Evolutionary conservation across 805 yeast species (phyloP), one percentile per base, ranked within the genome.

Genomic region (Pichia nakasei): DNA sequence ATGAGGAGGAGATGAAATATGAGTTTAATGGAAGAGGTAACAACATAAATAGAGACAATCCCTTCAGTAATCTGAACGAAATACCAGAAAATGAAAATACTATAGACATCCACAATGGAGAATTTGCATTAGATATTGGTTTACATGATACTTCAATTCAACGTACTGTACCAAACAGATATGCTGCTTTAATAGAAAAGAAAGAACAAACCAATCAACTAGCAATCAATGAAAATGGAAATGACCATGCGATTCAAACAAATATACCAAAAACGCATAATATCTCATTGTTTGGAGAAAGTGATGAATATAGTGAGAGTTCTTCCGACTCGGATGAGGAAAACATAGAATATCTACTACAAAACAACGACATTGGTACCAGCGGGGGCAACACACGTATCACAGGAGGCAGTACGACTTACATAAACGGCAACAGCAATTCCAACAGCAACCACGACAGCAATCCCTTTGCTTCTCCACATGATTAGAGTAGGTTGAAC

Each of bases 301-400:
- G 17, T 35, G 37, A 35, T 22, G 21, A 26, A 2, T 21, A 15
- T 12, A 35, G 37, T 35, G 37, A 35, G n/a, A 35, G 37, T 22
- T 35, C 37, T 2, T 36, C 38, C 12, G 38, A 36, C 8, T 36
- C 38, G 1, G 38, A 36, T 43, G 61, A 59, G 36, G 65, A 61
- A 41, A 59, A 59, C 37, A 61, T 61, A 19, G 64, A 59, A 38
- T 52, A 39, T 39, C 45, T 49, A 6, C 36, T 45, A 1, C 50
- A 42, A 4, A 36, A 24, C 32, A 27, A n/a, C 15, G 32, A 27
- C 15, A 27, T 27, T 8, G n/a, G n/a, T 8, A 27, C 17, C 5
- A n/a, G 27, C 8, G 27, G 27, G 27, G 27, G 32, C 3, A 27
- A 27, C 15, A 27, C 32, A 7, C 15, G n/a, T 3, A 9, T n/a